Evolutionary conservation across 805 yeast species (phyloP).

Genomic region (Wickerhamiella australiensis): DNA sequence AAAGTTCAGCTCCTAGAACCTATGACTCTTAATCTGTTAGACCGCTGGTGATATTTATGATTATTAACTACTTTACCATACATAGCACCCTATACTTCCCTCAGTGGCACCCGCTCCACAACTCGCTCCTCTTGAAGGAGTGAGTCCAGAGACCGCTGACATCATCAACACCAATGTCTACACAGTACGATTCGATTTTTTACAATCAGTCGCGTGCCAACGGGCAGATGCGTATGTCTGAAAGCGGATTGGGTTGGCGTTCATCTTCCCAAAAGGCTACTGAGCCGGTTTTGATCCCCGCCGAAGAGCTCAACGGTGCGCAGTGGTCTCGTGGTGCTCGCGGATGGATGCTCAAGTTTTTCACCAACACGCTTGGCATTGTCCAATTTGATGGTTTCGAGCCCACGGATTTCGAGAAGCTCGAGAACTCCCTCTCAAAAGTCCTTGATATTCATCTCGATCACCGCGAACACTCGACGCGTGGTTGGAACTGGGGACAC

Average conservation of each 20-base stretch:
- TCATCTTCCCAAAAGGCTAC: conserved; percentile 29
- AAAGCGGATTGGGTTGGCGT: conserved; percentile 98
- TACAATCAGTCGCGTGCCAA: conserved; percentile 70
- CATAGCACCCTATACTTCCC: too few relatives aligned
- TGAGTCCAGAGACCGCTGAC: background rate
- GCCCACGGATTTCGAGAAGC: conserved; percentile 57
- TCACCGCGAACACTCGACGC: conserved; percentile 74
- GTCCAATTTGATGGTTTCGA: conserved; percentile 88
- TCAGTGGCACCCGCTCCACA: too few relatives aligned
- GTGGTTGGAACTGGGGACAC: conserved; percentile 99
- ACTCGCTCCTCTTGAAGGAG: too few relatives aligned
- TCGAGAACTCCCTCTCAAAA: conserved; percentile 74
- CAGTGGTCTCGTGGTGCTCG: conserved; percentile 91
- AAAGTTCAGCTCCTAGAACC: too few relatives aligned
- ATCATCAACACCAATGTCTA: conserved; percentile 19
- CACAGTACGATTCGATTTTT: conserved; percentile 81
- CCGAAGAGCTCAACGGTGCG: conserved; percentile 65
- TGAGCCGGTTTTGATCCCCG: conserved; percentile 79
- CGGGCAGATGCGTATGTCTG: conserved; percentile 91
- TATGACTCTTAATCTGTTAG: background rate
- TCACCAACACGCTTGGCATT: conserved; percentile 79
- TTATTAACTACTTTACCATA: too few relatives aligned
- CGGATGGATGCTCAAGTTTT: conserved; percentile 80
- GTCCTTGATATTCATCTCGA: conserved; percentile 65
- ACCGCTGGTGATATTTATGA: too few relatives aligned